Percentiles rank a stretch among this genome's conserved stretches.
phyloP scores from a whole-genome alignment of 2,329 filamentous ascomycete species.

The Fusarium buxicola region DNA sequence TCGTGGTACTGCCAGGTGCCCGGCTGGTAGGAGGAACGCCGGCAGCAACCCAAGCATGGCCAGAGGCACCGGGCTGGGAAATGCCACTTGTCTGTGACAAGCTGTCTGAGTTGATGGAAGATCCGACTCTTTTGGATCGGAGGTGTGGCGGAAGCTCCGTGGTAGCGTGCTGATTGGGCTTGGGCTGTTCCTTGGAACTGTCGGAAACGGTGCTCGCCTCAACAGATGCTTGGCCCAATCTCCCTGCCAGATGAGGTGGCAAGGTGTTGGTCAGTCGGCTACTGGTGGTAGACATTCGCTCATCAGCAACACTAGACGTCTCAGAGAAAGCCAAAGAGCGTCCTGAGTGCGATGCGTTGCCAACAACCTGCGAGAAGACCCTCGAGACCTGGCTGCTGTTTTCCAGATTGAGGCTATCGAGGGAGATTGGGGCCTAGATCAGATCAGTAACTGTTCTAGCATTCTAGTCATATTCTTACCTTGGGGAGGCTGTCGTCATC shows the following conservation, averaged over 20 bases:
- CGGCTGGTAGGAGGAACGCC: not conserved
- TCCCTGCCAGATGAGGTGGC: constrained; percentile 16
- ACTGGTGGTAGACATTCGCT: constrained; percentile 16
- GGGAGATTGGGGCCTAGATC: constrained; percentile 45
- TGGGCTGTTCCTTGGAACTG: not conserved
- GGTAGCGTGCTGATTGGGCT: no score
- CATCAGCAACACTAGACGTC: constrained; percentile 24
- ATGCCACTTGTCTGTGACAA: no score
- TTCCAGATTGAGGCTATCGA: constrained; percentile 40
- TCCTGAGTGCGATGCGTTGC: not conserved
- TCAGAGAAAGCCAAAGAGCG: not conserved
- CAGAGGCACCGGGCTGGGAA: no score
- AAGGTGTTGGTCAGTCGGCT: constrained; percentile 1
- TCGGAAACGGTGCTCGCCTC: not conserved
- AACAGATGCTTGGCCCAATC: not conserved
- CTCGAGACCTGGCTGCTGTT: constrained; percentile 1
- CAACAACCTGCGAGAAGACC: constrained; percentile 2
- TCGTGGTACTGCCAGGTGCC: constrained; percentile 1
- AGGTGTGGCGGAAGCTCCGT: no score
- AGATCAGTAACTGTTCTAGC: constrained; percentile 8
- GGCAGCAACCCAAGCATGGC: no score
- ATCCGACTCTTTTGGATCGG: no score
- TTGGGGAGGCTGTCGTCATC: constrained; percentile 30
- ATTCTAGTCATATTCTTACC: constrained; percentile 23
- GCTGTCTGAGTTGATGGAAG: no score